A percentile compares a stretch with the other conserved stretches of the same genome.
Evolutionary conservation across 306 rosid genomes (phyloP).

Genomic region (Senna siamea): DNA sequence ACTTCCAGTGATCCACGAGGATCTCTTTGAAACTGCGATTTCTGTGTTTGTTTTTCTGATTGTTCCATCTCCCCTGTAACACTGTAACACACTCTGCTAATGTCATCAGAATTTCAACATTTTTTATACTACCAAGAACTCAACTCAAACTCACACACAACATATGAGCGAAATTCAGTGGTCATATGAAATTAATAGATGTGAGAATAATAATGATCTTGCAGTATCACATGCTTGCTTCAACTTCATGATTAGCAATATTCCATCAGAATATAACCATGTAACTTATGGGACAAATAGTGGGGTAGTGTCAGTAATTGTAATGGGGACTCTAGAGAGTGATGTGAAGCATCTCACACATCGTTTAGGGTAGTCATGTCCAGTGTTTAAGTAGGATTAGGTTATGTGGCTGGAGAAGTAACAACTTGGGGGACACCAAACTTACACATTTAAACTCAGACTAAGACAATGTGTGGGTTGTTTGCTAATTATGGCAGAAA

Average conservation of each 20-base stretch:
- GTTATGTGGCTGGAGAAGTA: too few species aligned
- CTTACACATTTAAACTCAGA: too few species aligned
- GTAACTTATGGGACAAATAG: not conserved
- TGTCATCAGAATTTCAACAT: conserved; percentile 2
- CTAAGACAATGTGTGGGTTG: conserved; percentile 38
- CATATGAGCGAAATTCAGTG: not conserved
- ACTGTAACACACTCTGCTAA: not conserved
- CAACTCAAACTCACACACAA: too few species aligned
- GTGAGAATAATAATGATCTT: not conserved
- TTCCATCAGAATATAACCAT: too few species aligned
- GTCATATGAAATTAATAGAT: not conserved
- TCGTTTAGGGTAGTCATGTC: conserved; percentile 35
- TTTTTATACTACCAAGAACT: too few species aligned
- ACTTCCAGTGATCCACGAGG: conserved; percentile 91
- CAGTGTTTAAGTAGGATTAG: too few species aligned
- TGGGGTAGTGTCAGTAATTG: conserved; percentile 39
- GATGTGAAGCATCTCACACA: conserved; percentile 20
- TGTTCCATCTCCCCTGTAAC: conserved; percentile 65
- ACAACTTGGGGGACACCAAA: too few species aligned
- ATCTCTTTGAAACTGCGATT: conserved; percentile 64
- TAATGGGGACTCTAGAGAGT: conserved; percentile 41
- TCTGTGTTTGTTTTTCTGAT: conserved; percentile 41
- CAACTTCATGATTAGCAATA: not conserved
- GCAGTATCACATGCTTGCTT: too few species aligned
- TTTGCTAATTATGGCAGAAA: conserved; percentile 36